Conservation (phyloP, 805 yeast genomes). For the Metschnikowia peoriensis region DNA sequence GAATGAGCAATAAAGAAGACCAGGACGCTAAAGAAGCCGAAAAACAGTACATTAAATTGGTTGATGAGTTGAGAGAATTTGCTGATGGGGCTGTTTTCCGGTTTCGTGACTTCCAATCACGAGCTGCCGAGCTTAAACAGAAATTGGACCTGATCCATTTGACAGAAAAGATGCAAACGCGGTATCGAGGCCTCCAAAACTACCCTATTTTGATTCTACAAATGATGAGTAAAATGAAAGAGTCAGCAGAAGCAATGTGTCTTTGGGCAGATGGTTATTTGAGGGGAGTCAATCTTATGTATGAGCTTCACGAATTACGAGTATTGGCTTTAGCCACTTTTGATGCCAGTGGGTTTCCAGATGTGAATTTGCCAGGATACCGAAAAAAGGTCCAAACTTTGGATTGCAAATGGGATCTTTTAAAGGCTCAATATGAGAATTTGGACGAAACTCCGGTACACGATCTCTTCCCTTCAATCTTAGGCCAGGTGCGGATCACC, state of each 20-base stretch:
- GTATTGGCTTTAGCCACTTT: neutral
- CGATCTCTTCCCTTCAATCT: neutral
- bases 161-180: neutral
- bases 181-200: neutral
- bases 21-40: neutral
- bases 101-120: neutral
- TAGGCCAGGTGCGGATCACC: neutral
- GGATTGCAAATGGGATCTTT: neutral
- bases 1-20: neutral
- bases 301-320: neutral
- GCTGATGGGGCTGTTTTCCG: neutral
- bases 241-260: neutral
- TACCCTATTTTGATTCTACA: neutral
- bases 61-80: neutral
- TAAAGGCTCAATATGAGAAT: neutral
- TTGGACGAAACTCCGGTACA: neutral
- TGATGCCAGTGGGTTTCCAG: neutral
- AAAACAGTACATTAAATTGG: no score
- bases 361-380: neutral
- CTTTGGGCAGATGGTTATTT: neutral
- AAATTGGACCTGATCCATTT: neutral
- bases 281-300: neutral
- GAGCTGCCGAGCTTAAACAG: neutral
- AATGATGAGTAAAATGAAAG: neutral
- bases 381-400: neutral